phyloP scores from a whole-genome alignment of 2,329 filamentous ascomycete species.

The Paecilomyces niveus region DNA sequence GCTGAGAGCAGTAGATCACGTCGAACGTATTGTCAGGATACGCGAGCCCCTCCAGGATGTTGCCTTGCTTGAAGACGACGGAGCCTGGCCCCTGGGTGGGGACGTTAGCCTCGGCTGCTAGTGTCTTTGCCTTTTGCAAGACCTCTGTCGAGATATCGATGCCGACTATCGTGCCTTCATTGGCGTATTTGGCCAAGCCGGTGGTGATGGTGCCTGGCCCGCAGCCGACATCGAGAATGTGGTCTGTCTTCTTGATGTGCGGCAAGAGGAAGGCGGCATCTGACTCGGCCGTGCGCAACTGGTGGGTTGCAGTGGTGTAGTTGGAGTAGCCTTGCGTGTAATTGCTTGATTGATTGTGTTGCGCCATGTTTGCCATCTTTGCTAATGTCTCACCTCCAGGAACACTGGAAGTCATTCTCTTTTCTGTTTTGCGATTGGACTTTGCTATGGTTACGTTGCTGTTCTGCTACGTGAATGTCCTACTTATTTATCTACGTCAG shows the following conservation, averaged over 20 bases:
- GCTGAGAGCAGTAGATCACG: slow-evolving; percentile 38
- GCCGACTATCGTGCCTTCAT: slow-evolving; percentile 34
- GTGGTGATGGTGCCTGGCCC: slow-evolving; percentile 45
- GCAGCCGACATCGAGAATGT: slow-evolving; percentile 43
- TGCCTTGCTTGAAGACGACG: slow-evolving; percentile 25
- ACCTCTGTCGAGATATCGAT: slow-evolving; percentile 31
- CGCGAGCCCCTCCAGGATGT: slow-evolving; percentile 31
- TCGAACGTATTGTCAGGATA: slow-evolving; percentile 38
- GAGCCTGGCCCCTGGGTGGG: slow-evolving; percentile 8
- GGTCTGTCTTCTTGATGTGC: slow-evolving; percentile 30
- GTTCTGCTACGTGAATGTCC: neutral
- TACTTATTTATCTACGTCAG: too few relatives aligned
- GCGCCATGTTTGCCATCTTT: slow-evolving; percentile 5
- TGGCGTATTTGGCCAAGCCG: slow-evolving; percentile 35
- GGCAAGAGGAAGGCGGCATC: slow-evolving; percentile 40
- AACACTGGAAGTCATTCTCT: neutral
- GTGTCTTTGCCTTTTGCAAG: slow-evolving; percentile 21
- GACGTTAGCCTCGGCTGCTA: slow-evolving; percentile 9
- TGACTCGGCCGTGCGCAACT: slow-evolving; percentile 37
- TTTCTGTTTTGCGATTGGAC: neutral
- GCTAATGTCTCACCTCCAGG: neutral
- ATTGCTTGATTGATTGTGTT: slow-evolving; percentile 2
- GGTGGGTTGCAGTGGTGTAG: slow-evolving; percentile 32
- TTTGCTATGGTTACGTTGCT: neutral
- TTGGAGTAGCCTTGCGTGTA: slow-evolving; percentile 32